Evolutionary conservation across 1,284 basidiomycete genomes (phyloP), one percentile per base, ranked within the genome.

Genomic region (Apiotrichum akiyoshidainum): DNA sequence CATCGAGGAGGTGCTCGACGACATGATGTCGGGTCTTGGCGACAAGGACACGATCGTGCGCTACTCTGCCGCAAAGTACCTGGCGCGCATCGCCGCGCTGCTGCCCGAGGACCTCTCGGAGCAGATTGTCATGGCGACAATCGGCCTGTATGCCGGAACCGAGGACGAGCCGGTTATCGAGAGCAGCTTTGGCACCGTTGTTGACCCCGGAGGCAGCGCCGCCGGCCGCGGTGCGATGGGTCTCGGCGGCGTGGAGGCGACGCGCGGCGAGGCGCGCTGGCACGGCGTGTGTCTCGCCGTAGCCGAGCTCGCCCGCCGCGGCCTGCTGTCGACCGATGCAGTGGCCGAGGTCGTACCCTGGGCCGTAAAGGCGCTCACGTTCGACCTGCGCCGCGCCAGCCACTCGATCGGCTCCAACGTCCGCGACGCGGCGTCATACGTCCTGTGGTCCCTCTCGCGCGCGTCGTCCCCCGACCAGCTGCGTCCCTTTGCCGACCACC

Each of bases 21-120:
- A 86, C 40, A 78, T 98, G 2, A 86, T 98, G 70, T 81, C 81
- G 34, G 81, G 83, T 13, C 78, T 98, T 21, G 87, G 91, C 68
- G 92, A 98, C 76, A 90, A 87, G 91, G 94, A 98, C 71, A 97
- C 96, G 0, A 81, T 93, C 34, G 92, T 99, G 21, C 88, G 96
- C 48, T 99, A 92, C 84, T 93, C 94, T 12, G 85, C 91, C 2
- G 91, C 96, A 7, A 99, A 99, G 76, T 92, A 91, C 31, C 80
- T 98, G 13, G 90, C 93, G 7, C 86, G 93, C 9, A 83, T 99
- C 44, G 84, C 90, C 1, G 86, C 89, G 61, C 83, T 89, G 16
- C 83, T 99, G 0, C 90, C 95, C 2, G 59, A 75, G 0, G 85
- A 87, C 14, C 88, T 94, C 67, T 81, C 85, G 0, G 80, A 83